Conservation (phyloP, 768 basidiomycete species). For the Auricularia auricula-judae region DNA sequence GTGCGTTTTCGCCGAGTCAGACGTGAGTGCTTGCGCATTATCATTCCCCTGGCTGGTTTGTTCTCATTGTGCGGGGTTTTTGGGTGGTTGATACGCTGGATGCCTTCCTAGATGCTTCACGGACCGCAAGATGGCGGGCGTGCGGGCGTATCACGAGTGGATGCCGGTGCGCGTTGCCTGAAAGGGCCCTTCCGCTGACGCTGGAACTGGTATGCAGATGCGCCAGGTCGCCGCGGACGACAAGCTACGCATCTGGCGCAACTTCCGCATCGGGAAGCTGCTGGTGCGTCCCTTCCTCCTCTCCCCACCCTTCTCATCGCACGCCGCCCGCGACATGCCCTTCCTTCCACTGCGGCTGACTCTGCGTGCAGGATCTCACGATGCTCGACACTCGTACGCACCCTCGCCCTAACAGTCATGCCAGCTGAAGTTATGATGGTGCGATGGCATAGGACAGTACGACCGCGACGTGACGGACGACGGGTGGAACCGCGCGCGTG, state of each 20-base stretch:
- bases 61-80: too few species aligned
- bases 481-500: constrained; percentile 8
- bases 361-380: constrained; percentile 29
- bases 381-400: constrained; percentile 50
- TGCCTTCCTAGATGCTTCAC: constrained; percentile 32
- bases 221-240: constrained; percentile 44
- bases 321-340: too few species aligned
- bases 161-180: constrained; percentile 7
- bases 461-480: constrained; percentile 47
- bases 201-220: constrained; percentile 40
- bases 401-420: background rate
- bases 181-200: constrained; percentile 4
- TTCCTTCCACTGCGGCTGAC: background rate
- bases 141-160: constrained; percentile 44
- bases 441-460: constrained; percentile 30
- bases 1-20: constrained; percentile 30
- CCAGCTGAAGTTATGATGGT: background rate
- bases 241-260: constrained; percentile 51
- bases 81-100: background rate
- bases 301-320: background rate
- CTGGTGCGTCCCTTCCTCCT: constrained; percentile 11
- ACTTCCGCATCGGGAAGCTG: constrained; percentile 52
- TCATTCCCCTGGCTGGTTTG: background rate
- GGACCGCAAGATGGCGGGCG: constrained; percentile 46
- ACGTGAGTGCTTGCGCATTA: background rate